These are phyloP conservation scores for Xylaria hypoxylon DNA, from an alignment of 2,329 filamentous ascomycete genomes.

Conservation along the genomic window DNA sequence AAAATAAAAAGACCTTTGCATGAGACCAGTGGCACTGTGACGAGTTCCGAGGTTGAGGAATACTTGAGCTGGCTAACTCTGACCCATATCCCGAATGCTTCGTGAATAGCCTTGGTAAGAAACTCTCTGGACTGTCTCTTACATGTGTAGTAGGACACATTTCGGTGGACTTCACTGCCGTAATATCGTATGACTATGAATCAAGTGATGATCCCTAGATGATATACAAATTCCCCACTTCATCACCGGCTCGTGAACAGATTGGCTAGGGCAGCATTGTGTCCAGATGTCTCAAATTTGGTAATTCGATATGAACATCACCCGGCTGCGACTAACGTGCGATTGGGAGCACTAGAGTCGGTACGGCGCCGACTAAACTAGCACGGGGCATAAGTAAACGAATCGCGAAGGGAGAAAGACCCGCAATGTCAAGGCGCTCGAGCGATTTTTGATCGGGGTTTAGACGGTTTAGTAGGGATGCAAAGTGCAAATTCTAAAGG, in stretches of 20 bases:
- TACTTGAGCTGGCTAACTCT: not conserved
- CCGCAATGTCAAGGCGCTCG: conserved; percentile 8
- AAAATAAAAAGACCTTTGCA: conserved; percentile 16
- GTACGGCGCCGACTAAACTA: not conserved
- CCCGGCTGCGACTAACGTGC: not conserved
- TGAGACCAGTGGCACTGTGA: not conserved
- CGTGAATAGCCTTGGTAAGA: not conserved
- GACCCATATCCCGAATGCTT: not conserved
- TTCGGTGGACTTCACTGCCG: not conserved
- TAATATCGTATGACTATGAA: conserved; percentile 4
- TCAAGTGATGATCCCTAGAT: not conserved
- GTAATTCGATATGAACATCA: conserved; percentile 4
- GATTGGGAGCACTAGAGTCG: not conserved
- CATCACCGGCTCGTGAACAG: not conserved
- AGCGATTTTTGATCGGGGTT: conserved; percentile 5
- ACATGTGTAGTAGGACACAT: not conserved
- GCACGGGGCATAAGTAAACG: not conserved
- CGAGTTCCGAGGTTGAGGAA: not conserved
- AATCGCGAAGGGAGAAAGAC: conserved; percentile 10
- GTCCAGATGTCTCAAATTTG: conserved; percentile 4
- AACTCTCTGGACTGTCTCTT: not conserved
- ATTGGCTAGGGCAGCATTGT: not conserved
- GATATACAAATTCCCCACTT: not conserved
- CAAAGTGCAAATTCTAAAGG: conserved; percentile 9
- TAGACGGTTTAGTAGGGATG: not conserved